Conservation (phyloP, 2,329 filamentous ascomycete genomes). For the Penicillium corylophilum region DNA sequence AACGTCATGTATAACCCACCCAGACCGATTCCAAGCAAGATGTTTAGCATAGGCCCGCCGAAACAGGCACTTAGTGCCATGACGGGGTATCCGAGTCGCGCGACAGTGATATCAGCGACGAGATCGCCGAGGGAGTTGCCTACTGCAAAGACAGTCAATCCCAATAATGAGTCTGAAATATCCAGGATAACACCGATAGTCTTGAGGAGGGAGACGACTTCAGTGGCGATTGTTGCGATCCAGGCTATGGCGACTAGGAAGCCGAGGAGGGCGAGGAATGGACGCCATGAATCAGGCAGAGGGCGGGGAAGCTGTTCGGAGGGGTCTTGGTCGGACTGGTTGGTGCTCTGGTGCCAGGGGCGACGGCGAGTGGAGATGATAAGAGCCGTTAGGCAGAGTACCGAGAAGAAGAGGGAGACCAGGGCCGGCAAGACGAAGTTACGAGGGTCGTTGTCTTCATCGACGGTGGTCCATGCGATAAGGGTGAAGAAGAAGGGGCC, state of each 20-base stretch:
- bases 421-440: slow-evolving; percentile 59
- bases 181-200: slow-evolving; percentile 85
- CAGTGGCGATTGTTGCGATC: slow-evolving; percentile 93
- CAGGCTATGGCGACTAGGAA: slow-evolving; percentile 91
- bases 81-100: slow-evolving; percentile 87
- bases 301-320: slow-evolving; percentile 28
- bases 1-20: slow-evolving; percentile 87
- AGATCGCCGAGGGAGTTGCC: slow-evolving; percentile 94
- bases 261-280: slow-evolving; percentile 79
- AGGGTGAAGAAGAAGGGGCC: slow-evolving; percentile 80
- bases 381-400: slow-evolving; percentile 65
- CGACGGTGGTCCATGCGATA: slow-evolving; percentile 63
- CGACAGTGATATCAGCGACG: slow-evolving; percentile 92
- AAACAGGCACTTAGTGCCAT: slow-evolving; percentile 96
- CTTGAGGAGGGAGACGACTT: slow-evolving; percentile 94
- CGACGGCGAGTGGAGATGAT: slow-evolving; percentile 60
- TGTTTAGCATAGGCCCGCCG: slow-evolving; percentile 98
- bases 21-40: slow-evolving; percentile 89
- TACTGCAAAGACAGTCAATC: slow-evolving; percentile 92
- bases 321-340: background rate
- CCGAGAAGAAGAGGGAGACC: slow-evolving; percentile 66
- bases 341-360: slow-evolving; percentile 36
- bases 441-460: slow-evolving; percentile 53
- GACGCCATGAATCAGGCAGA: slow-evolving; percentile 70
- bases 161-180: slow-evolving; percentile 92